A percentile compares a stretch with the other conserved stretches of the same genome.
Evolutionary conservation across 306 rosid species (phyloP).

Genomic region (Castanea sativa): DNA sequence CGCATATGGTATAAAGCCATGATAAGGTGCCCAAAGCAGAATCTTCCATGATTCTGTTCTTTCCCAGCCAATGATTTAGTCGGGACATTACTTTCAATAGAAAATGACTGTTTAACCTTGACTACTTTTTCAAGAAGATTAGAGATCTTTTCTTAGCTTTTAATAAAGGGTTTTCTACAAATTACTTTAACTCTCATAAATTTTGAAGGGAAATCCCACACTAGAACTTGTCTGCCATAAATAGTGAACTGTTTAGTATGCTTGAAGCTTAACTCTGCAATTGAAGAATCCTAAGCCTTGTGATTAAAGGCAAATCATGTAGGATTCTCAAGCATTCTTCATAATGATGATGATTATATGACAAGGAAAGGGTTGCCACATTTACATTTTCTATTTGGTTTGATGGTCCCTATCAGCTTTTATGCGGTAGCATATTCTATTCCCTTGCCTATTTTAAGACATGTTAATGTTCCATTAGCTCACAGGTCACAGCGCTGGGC

Average conservation of each 20-base stretch:
- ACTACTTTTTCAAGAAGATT: conserved; percentile 35
- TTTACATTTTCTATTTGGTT: conserved; percentile 21
- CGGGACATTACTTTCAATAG: conserved; percentile 32
- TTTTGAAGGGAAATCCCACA: background rate
- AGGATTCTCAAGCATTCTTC: conserved; percentile 19
- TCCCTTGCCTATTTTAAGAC: conserved; percentile 23
- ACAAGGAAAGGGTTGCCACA: conserved; percentile 24
- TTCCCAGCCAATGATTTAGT: conserved; percentile 31
- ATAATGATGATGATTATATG: conserved; percentile 23
- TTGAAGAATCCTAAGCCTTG: conserved; percentile 23
- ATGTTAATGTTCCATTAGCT: conserved; percentile 6
- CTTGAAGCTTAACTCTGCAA: conserved; percentile 23
- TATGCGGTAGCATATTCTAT: conserved; percentile 24
- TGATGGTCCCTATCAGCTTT: conserved; percentile 22
- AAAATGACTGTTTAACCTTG: conserved; percentile 26
- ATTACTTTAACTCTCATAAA: conserved; percentile 2
- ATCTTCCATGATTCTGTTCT: conserved; percentile 37
- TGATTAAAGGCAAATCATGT: conserved; percentile 2
- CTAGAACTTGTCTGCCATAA: background rate
- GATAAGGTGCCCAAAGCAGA: conserved; percentile 31
- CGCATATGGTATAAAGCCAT: conserved; percentile 26
- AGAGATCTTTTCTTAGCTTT: conserved; percentile 18
- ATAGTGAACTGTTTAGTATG: conserved; percentile 8
- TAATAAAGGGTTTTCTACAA: conserved; percentile 10
- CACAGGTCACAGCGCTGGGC: conserved; percentile 11